Conservation (phyloP, 2,329 filamentous ascomycete species). For the Epichloe typhina region DNA sequence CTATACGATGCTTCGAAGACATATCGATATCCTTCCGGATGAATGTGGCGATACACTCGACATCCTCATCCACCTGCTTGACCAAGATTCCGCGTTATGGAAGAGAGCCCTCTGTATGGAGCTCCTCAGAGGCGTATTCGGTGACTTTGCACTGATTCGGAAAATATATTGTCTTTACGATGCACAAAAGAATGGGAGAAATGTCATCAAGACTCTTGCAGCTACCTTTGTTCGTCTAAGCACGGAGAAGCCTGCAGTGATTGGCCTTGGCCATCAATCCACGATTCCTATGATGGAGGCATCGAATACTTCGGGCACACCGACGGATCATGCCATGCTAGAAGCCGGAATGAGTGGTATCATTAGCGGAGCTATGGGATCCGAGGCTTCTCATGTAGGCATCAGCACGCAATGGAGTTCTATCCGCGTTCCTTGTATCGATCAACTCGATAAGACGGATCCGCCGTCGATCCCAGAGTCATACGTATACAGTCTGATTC, state of each 20-base stretch:
- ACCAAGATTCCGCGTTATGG: slow-evolving; percentile 75
- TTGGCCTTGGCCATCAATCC: slow-evolving; percentile 81
- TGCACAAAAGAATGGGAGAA: slow-evolving; percentile 53
- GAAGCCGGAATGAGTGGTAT: slow-evolving; percentile 83
- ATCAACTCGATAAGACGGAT: slow-evolving; percentile 86
- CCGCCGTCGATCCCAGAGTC: slow-evolving; percentile 76
- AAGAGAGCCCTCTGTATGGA: slow-evolving; percentile 86
- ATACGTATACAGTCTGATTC: slow-evolving; percentile 79
- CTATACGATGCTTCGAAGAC: slow-evolving; percentile 65
- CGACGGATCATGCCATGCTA: slow-evolving; percentile 72
- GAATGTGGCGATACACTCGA: slow-evolving; percentile 78
- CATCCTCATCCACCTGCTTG: slow-evolving; percentile 71
- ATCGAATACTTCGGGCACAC: slow-evolving; percentile 40
- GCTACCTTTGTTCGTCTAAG: slow-evolving; percentile 85
- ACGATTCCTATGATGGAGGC: slow-evolving; percentile 56
- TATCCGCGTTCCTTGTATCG: slow-evolving; percentile 75
- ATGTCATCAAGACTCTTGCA: slow-evolving; percentile 69
- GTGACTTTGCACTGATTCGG: slow-evolving; percentile 64
- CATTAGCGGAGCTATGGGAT: slow-evolving; percentile 58
- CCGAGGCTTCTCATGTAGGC: slow-evolving; percentile 55
- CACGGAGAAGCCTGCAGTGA: slow-evolving; percentile 77
- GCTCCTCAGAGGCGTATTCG: slow-evolving; percentile 73
- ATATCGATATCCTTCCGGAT: slow-evolving; percentile 58
- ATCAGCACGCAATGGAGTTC: slow-evolving; percentile 89
- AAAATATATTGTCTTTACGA: slow-evolving; percentile 76